Base-by-base conservation (phyloP, 78 protist genomes). In the Protostelium mycophagum region DNA sequence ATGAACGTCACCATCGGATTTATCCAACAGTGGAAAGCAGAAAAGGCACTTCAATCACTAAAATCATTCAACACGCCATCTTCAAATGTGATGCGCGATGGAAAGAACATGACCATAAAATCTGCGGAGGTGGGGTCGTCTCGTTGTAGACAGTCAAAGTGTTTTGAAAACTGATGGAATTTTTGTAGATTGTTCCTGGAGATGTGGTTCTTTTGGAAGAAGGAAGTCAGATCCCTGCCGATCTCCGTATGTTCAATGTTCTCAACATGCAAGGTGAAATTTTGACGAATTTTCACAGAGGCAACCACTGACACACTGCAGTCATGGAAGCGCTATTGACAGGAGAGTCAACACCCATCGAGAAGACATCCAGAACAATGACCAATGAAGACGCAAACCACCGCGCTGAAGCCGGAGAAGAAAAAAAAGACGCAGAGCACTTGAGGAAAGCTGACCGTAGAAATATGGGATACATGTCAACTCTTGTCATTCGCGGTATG, bases 171-270 rank as follows among this genome's bases (percentile, higher is more conserved):
- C n/a, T n/a, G n/a, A n/a, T n/a, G n/a, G n/a, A n/a, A n/a, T n/a
- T n/a, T n/a, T n/a, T n/a, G n/a, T 37, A 90, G 9, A 34, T 90
- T 38, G 94, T 94, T 34, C 89, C 88, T 28, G 94, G 96, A 35
- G 96, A 94, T 85, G 0, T 94, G 1, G 89, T 94, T 23, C 23
- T 31, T 1, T 1, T 91, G 0, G 0, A 38, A 5, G 23, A 36
- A 29, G 95, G 95, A 1, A 91, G 92, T n/a, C 84, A 90, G 31
- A 88, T 95, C 16, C 96, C 96, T 0, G 96, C 96, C 34, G 96
- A 95, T 38, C n/a, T 89, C 16, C 95, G 96, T 34, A 34, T 95
- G n/a, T 38, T 95, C 85, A 87, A 91, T 38, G 39, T 87, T 0
- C 87, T 36, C 34, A 85, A 89, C 23, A 63, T 94, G 9, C 38